Base-by-base conservation (phyloP, 2,329 filamentous ascomycete species). In the Colletotrichum abscissum region DNA sequence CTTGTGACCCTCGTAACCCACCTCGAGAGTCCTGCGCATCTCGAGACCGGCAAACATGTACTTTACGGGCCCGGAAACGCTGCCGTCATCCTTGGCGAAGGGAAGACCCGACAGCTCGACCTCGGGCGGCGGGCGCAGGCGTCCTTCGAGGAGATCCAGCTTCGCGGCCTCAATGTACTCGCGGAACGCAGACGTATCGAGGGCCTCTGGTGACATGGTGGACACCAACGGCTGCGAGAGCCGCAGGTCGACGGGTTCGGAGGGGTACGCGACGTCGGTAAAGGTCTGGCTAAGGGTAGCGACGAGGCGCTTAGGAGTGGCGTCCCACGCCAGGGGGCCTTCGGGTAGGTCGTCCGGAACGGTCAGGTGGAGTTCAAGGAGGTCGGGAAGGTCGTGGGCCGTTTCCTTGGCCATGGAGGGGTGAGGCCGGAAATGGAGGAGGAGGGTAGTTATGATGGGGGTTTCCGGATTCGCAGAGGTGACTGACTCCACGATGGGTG, bases 21-120 rank as follows among this genome's bases (percentile, higher is more conserved):
- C 79, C 11, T 85, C 81, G 59, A 86, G 79, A 28, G 82, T 79
- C 70, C 87, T 86, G 58, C 86, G 87, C 52, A 90, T 81, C 76
- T 91, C 88, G 1, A 89, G 81, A 8, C 88, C 88, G 60, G 83
- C 82, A 78, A 90, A 89, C 19, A 83, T 68, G 76, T 84, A 72
- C 33, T 76, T 24, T 24, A 42, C n/a, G 4, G 38, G 49, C 11
- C 62, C 49, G 7, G 42, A 38, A 6, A 63, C 14, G n/a, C 22
- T 65, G 33, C 26, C 72, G 38, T n/a, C 26, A 42, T 70, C 58
- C 33, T 12, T 8, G 3, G 56, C 12, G 38, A 28, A 24, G 4
- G 59, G 60, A 19, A 59, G 56, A 28, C 30, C 52, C 59, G 60
- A 19, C 66, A 80, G 72, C 24, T 80, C 77, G 16, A 75, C 74